Conservation (phyloP, 257 asterid species). For the Solanum virginianum region DNA sequence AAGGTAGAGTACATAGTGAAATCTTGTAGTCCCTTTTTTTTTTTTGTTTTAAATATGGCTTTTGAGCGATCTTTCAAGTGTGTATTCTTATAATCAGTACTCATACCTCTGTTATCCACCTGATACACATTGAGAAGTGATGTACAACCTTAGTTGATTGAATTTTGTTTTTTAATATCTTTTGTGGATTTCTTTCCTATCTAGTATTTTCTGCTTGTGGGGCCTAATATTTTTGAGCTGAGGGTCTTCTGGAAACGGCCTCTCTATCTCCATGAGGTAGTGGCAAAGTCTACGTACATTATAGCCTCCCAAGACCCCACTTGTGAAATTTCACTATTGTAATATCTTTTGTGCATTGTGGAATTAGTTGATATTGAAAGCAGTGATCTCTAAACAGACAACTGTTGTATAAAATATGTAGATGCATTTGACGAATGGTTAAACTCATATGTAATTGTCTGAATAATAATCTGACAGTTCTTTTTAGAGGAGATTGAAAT, state of each 20-base stretch:
- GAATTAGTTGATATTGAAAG: neutral
- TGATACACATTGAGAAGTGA: neutral
- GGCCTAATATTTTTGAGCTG: too few relatives aligned
- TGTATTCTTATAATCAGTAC: neutral
- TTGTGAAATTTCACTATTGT: too few relatives aligned
- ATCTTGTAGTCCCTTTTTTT: neutral
- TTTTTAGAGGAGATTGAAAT: neutral
- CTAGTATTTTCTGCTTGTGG: too few relatives aligned
- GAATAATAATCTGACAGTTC: neutral
- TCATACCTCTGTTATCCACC: neutral
- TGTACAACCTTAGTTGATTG: neutral
- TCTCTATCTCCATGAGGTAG: too few relatives aligned
- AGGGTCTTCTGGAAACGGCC: too few relatives aligned
- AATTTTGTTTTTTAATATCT: neutral
- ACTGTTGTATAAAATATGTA: neutral
- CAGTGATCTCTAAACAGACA: neutral
- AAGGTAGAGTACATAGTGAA: neutral
- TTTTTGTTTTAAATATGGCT: neutral
- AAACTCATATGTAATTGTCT: neutral
- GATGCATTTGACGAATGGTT: neutral
- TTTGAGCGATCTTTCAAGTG: neutral
- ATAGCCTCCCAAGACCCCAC: too few relatives aligned
- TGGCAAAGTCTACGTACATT: too few relatives aligned
- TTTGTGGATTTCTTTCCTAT: neutral
- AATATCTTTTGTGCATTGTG: neutral